Evolutionary conservation across 768 basidiomycete genomes (phyloP), one percentile per base, ranked within the genome.

Genomic region (Termitomyces sp.): DNA sequence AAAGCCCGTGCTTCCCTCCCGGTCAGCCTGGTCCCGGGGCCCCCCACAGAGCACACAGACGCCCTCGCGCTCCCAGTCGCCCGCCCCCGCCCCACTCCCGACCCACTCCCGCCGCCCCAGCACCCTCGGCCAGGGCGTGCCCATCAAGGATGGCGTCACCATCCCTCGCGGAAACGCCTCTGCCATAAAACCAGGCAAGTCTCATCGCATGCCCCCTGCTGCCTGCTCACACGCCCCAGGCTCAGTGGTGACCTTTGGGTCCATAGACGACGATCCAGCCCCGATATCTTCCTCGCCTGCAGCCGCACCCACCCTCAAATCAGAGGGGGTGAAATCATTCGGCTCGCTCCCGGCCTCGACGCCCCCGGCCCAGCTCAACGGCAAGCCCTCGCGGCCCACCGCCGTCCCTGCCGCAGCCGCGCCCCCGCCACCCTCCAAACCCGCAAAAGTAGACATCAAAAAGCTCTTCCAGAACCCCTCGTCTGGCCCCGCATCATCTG

Each of bases 1-100:
- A 78, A 89, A 88, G 85, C 74, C 85, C 79, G 85, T 81, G 84
- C 86, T 88, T 79, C 78, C 89, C 74, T 74, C 82, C 81, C 85
- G 87, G 82, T 93, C 92, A 77, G 93, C 92, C 81, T 96, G 94
- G 94, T 79, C 90, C 78, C 89, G 78, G 83, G 92, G 93, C 74
- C 93, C 93, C 55, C 92, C 94, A 59, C 83, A 84, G 78, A 82
- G 74, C 66, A 77, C 86, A 61, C 75, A 83, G 67, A 70, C 89
- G 60, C 82, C 88, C 63, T 82, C 89, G 61, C 88, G 91, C 74
- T 87, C 92, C 52, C 89, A 91, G 76, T 90, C 91, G 63, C 89
- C 91, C 66, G 89, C 85, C 59, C 85, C 83, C 80, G 56, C 82
- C 79, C 12, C 9, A 9, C 18, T 53, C 39, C 0, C 51, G 3